Conservation (phyloP, 2,329 filamentous ascomycete genomes). For the Dothideomycetidae sp. region DNA sequence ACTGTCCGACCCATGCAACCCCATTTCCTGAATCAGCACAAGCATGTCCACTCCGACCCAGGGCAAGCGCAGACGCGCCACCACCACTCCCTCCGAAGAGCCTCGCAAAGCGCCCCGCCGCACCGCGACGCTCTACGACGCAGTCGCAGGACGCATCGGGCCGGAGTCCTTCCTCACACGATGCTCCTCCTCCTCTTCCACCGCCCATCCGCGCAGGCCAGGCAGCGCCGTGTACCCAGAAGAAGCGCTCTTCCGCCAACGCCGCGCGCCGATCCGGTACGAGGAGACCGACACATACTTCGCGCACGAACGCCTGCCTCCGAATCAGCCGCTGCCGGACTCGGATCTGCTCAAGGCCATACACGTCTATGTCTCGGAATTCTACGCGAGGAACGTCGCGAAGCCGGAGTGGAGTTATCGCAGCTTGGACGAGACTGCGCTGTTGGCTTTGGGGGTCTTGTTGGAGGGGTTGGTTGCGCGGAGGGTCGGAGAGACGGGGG, state of each 20-base stretch:
- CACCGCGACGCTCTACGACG: constrained; percentile 49
- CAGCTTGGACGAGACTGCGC: constrained; percentile 65
- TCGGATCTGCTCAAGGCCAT: constrained; percentile 55
- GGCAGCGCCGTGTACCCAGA: constrained; percentile 46
- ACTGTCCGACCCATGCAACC: no score
- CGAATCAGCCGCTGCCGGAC: constrained; percentile 43
- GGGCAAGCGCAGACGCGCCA: not conserved
- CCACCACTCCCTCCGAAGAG: not conserved
- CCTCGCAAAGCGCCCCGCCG: constrained; percentile 3
- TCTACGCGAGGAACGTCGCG: constrained; percentile 37
- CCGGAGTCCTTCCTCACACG: constrained; percentile 31
- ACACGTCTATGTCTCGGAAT: constrained; percentile 53
- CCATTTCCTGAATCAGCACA: not conserved
- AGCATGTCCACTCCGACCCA: not conserved
- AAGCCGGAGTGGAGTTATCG: constrained; percentile 29
- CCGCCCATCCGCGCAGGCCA: constrained; percentile 21
- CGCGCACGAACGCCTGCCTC: constrained; percentile 43
- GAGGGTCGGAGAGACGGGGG: constrained; percentile 48
- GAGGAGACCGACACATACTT: constrained; percentile 60
- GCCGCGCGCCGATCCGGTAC: constrained; percentile 50
- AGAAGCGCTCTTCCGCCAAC: constrained; percentile 53
- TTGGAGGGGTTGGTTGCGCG: constrained; percentile 55
- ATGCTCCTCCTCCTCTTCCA: constrained; percentile 16
- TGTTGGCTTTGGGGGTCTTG: constrained; percentile 60
- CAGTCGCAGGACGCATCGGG: constrained; percentile 42